Percentiles rank a stretch among this genome's conserved stretches.
Conservation (phyloP, 768 basidiomycete species). For the Xanthoconium stramineum region DNA sequence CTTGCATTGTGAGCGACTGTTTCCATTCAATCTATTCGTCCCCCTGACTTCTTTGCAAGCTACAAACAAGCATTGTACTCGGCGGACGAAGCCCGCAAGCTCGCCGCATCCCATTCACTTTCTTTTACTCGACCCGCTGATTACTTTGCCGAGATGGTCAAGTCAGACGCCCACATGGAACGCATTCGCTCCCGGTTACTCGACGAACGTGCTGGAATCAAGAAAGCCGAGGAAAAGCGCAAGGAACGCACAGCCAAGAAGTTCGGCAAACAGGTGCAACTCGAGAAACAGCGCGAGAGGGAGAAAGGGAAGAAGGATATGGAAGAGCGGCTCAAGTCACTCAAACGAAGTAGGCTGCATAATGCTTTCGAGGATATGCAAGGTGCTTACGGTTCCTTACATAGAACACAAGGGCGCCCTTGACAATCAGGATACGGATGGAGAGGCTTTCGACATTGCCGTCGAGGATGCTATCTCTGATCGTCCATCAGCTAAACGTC, state of each 20-base stretch:
- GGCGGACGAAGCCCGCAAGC: slow-evolving; percentile 68
- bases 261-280: slow-evolving; percentile 96
- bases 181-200: slow-evolving; percentile 86
- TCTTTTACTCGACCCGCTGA: slow-evolving; percentile 90
- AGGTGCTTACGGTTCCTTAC: slow-evolving; percentile 2
- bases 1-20: slow-evolving; percentile 75
- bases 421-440: slow-evolving; percentile 55
- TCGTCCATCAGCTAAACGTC: slow-evolving; percentile 60
- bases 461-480: slow-evolving; percentile 87
- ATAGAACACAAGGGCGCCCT: slow-evolving; percentile 82
- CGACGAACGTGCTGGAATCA: slow-evolving; percentile 84
- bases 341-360: slow-evolving; percentile 73
- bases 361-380: not conserved
- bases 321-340: slow-evolving; percentile 77
- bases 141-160: slow-evolving; percentile 99
- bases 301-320: slow-evolving; percentile 89
- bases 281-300: slow-evolving; percentile 90
- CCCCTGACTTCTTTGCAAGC: slow-evolving; percentile 41
- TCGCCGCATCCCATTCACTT: slow-evolving; percentile 76
- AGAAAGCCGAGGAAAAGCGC: slow-evolving; percentile 87
- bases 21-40: not conserved
- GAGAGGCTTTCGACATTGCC: slow-evolving; percentile 78
- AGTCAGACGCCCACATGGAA: slow-evolving; percentile 97
- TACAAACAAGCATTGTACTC: slow-evolving; percentile 93
- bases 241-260: slow-evolving; percentile 95